Evolutionary conservation across 345 rosid genomes (phyloP).

Genomic region (Salix suchowensis): DNA sequence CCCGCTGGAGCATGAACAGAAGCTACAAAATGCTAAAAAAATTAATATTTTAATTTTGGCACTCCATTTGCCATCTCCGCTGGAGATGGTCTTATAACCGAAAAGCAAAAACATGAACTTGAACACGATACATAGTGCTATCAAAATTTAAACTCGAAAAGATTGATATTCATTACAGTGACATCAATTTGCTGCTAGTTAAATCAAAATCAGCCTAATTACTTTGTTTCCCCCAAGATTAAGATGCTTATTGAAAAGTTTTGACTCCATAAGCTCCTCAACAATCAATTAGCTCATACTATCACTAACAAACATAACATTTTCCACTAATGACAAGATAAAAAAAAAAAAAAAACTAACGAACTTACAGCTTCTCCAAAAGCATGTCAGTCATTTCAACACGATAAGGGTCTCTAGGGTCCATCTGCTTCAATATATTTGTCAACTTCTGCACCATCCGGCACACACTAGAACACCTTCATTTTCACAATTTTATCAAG

Average conservation of each 20-base stretch:
- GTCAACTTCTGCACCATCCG: conserved; percentile 88
- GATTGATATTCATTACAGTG: background rate
- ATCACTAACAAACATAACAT: background rate
- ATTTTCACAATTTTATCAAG: background rate
- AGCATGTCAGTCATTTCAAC: conserved; percentile 85
- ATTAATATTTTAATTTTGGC: too few relatives aligned
- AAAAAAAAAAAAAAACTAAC: background rate
- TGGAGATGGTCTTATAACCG: background rate
- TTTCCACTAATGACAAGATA: background rate
- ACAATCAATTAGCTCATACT: background rate
- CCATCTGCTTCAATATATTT: conserved; percentile 76
- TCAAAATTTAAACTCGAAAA: background rate
- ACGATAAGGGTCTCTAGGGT: conserved; percentile 67
- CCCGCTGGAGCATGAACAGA: too few relatives aligned
- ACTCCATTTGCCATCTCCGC: too few relatives aligned
- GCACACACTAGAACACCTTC: conserved; percentile 74
- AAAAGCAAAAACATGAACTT: background rate
- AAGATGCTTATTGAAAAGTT: background rate
- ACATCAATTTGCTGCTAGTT: background rate
- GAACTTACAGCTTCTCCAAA: conserved; percentile 79
- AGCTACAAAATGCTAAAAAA: too few relatives aligned
- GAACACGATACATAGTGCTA: background rate
- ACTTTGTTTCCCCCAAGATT: background rate
- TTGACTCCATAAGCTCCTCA: background rate
- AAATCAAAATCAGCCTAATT: background rate